These are phyloP conservation scores for Gloeopeniophorella convolvens DNA, from an alignment of 768 basidiomycete genomes.

Conservation along the genomic window DNA sequence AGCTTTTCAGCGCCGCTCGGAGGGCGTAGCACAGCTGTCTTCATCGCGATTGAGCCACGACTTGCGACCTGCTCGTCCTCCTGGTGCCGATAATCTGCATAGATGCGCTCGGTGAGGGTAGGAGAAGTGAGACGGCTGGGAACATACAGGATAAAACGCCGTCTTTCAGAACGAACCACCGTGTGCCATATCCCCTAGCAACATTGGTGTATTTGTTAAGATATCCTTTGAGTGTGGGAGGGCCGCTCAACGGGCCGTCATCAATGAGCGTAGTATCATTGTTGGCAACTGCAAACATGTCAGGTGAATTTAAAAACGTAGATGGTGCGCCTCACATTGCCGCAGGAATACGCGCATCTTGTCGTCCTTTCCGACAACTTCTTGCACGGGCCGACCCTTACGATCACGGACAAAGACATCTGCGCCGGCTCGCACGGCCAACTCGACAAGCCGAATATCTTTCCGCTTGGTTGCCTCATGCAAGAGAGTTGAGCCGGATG, in stretches of 20 bases:
- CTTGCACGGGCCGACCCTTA: constrained; percentile 60
- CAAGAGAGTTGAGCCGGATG: constrained; percentile 69
- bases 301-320: background rate
- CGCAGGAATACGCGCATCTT: constrained; percentile 73
- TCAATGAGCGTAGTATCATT: constrained; percentile 69
- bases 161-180: constrained; percentile 89
- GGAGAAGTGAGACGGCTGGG: background rate
- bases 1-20: constrained; percentile 48
- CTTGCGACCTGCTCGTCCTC: constrained; percentile 84
- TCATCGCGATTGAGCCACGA: constrained; percentile 86
- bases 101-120: background rate
- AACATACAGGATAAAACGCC: constrained; percentile 78
- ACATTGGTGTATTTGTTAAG: constrained; percentile 92
- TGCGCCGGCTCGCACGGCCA: constrained; percentile 79
- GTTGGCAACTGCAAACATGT: constrained; percentile 53
- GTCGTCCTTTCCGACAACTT: constrained; percentile 71
- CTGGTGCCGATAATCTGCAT: constrained; percentile 72
- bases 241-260: constrained; percentile 38
- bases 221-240: constrained; percentile 66
- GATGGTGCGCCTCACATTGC: constrained; percentile 54
- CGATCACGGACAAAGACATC: constrained; percentile 85
- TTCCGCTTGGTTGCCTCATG: constrained; percentile 83
- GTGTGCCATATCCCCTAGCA: constrained; percentile 78
- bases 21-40: constrained; percentile 58
- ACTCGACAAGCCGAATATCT: constrained; percentile 74